These are phyloP conservation scores for Cicer yamashitae DNA, from an alignment of 306 rosid genomes.

Conservation along the genomic window DNA sequence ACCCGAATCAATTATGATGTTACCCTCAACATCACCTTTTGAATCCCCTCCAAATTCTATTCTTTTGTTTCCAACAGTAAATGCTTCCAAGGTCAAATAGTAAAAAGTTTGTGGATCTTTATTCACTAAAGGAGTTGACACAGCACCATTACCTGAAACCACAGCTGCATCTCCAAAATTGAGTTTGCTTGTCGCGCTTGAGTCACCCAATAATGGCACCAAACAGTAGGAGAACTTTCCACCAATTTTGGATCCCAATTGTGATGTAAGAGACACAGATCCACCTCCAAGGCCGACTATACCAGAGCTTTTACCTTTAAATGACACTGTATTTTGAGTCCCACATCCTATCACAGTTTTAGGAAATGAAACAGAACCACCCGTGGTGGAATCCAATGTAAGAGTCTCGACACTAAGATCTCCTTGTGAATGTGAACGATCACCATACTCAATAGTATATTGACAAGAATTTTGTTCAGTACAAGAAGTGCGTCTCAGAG, in stretches of 20 bases:
- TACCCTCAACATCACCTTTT: neutral
- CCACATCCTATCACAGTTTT: no score
- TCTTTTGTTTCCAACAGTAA: neutral
- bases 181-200: no score
- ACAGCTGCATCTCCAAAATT: no score
- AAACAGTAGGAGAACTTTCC: no score
- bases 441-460: constrained; percentile 47
- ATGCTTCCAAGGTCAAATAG: constrained; percentile 3
- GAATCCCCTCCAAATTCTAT: neutral
- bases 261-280: no score
- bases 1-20: constrained; percentile 46
- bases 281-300: no score
- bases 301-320: no score
- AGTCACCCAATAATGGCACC: no score
- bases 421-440: constrained; percentile 42
- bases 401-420: neutral
- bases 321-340: no score
- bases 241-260: no score
- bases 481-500: neutral
- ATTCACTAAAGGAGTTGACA: neutral
- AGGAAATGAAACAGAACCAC: no score
- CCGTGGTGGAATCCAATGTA: no score
- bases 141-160: neutral
- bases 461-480: neutral
- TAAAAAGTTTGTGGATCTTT: neutral